Evolutionary conservation across 345 rosid genomes (phyloP), one percentile per base, ranked within the genome.

Genomic region (Physaria fendleri): DNA sequence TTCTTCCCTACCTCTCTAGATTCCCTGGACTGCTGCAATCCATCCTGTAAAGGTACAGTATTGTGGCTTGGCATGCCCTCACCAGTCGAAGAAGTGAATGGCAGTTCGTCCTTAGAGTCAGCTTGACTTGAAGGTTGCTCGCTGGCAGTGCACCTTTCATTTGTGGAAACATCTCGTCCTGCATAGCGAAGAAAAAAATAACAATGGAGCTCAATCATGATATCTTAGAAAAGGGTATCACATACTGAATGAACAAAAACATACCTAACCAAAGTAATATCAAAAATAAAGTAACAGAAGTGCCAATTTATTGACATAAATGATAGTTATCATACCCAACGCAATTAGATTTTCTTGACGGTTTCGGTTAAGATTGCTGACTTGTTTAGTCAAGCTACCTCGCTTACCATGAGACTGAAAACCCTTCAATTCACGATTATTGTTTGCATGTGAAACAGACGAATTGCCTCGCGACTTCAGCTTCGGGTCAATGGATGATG

Each of bases 1-100:
- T 79, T 88, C 46, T 93, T 92, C 60, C 74, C 65, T 64, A 67
- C 82, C 68, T 69, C 83, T 71, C 75, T 66, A 63, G 71, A 78
- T 60, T 81, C 92, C 63, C 64, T 53, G 44, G 82, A 70, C 59
- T 73, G 77, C 61, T 77, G 68, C 29, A 69, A 65, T 57, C 75
- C 80, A 74, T 82, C 95, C 40, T 72, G 84, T 54, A 71, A 34
- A 74, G 54, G 75, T 66, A 74, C 90, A 75, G 64, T 62, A 38
- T 48, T 43, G 39, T 64, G 73, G 75, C 58, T 65, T 29, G 76
- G 44, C 37, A 56, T 76, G 65, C 61, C 81, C 64, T 83, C 90
- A 46, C 71, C 77, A 16, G 87, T 35, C 7, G 3, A 35, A 35
- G 40, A 78, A 76, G 83, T 64, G 42, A 85, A 78, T 23, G 71